Evolutionary conservation across 176 grass and related monocot genomes (phyloP).

Genomic region (Metroxylon sagu): DNA sequence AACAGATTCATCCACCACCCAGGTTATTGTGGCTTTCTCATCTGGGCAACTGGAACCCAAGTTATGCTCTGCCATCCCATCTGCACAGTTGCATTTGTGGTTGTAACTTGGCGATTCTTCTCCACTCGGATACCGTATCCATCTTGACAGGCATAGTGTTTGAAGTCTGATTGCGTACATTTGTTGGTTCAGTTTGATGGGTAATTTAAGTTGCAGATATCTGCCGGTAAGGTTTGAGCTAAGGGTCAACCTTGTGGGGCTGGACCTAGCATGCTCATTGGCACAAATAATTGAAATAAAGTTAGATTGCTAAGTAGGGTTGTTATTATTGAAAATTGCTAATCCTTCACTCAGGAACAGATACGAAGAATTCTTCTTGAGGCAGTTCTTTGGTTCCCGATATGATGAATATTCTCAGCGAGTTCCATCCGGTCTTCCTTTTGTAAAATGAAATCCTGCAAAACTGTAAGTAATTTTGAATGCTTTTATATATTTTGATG

Average conservation of each 20-base stretch:
- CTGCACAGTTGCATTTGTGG: constrained; percentile 43
- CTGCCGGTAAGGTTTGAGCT: too few species aligned
- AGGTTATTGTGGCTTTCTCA: constrained; percentile 77
- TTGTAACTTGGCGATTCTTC: constrained; percentile 79
- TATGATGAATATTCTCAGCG: constrained; percentile 63
- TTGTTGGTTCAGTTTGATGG: too few species aligned
- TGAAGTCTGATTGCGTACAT: too few species aligned
- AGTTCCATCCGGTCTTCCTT: constrained; percentile 77
- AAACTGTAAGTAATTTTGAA: constrained; percentile 1
- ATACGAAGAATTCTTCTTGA: constrained; percentile 97
- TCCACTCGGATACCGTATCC: constrained; percentile 85
- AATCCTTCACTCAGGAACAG: constrained; percentile 57
- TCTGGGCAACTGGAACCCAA: constrained; percentile 87
- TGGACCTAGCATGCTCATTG: too few species aligned
- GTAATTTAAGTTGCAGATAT: too few species aligned
- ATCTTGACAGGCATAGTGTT: not conserved
- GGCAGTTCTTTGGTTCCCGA: constrained; percentile 67
- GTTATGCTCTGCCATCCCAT: constrained; percentile 92
- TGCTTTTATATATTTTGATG: constrained; percentile 1
- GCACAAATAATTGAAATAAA: too few species aligned
- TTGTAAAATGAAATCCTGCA: constrained; percentile 51
- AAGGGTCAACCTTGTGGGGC: too few species aligned
- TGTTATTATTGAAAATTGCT: not conserved
- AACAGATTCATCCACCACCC: constrained; percentile 87
- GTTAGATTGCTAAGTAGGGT: too few species aligned